phyloP scores from a whole-genome alignment of 2,329 filamentous ascomycete species.

The Hirsutella rhossiliensis region DNA sequence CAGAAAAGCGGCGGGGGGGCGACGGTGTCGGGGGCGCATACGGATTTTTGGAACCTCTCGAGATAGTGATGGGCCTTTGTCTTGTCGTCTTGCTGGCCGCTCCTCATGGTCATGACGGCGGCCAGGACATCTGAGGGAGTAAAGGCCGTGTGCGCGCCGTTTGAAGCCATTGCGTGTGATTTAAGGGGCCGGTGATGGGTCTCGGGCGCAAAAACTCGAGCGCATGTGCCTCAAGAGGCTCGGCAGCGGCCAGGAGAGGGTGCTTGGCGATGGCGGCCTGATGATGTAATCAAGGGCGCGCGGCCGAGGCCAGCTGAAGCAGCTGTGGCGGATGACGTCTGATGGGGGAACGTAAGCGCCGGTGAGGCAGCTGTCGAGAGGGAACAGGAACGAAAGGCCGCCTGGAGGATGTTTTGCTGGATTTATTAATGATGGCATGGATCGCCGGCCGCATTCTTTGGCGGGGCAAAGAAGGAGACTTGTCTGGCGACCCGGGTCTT shows the following conservation, averaged over 20 bases:
- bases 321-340: background rate
- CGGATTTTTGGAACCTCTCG: slow-evolving; percentile 96
- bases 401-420: slow-evolving; percentile 7
- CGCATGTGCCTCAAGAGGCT: background rate
- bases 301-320: background rate
- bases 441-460: slow-evolving; percentile 7
- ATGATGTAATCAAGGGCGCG: background rate
- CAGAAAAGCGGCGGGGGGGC: background rate
- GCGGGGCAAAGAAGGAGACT: slow-evolving; percentile 17
- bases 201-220: background rate
- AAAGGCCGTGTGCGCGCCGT: slow-evolving; percentile 57
- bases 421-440: slow-evolving; percentile 1
- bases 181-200: background rate
- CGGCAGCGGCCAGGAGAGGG: background rate
- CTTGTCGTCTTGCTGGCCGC: slow-evolving; percentile 71
- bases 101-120: slow-evolving; percentile 86
- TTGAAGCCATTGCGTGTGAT: slow-evolving; percentile 48
- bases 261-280: background rate
- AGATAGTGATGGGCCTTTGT: slow-evolving; percentile 84
- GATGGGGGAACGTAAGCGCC: background rate
- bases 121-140: slow-evolving; percentile 64
- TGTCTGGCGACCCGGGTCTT: slow-evolving; percentile 5
- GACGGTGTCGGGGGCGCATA: slow-evolving; percentile 30
- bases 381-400: slow-evolving; percentile 15
- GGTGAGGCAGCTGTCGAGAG: background rate